Percentiles rank a stretch among this genome's conserved stretches.
These are phyloP conservation scores for Tetraselmis chui DNA, from an alignment of 139 green algal species.

Conservation along the genomic window DNA sequence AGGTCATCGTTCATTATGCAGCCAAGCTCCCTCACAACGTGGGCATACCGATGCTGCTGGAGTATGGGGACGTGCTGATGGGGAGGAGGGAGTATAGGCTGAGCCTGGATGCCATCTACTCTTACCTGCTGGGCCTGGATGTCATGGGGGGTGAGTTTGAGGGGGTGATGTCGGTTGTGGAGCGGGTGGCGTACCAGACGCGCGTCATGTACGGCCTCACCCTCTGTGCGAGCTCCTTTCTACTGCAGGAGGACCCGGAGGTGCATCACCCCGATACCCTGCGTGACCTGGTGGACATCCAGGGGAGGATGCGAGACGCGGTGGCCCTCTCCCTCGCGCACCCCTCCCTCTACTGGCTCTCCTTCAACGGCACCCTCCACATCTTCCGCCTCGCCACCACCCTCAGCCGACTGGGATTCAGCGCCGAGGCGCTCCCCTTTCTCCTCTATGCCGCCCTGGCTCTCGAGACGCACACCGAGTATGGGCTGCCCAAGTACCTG, in stretches of 20 bases:
- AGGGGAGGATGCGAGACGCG: background rate
- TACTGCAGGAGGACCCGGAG: background rate
- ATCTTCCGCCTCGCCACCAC: background rate
- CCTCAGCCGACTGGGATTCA: background rate
- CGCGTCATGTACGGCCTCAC: background rate
- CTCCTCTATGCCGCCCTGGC: background rate
- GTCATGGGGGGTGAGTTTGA: background rate
- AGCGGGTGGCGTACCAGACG: background rate
- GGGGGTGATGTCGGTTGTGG: background rate
- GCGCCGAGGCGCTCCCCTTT: background rate
- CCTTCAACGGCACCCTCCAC: background rate
- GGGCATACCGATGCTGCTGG: background rate
- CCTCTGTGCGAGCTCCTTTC: background rate
- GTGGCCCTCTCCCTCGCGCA: background rate
- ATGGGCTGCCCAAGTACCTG: background rate
- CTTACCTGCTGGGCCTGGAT: background rate
- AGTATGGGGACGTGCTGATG: background rate
- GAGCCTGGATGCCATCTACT: background rate
- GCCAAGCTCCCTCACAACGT: background rate
- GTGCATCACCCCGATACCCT: background rate
- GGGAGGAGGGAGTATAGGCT: background rate
- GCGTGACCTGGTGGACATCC: background rate
- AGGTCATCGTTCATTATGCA: background rate
- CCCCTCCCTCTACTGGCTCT: background rate
- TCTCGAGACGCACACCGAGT: background rate